phyloP scores from a whole-genome alignment of 1,284 basidiomycete species.

The Serendipita sp. region DNA sequence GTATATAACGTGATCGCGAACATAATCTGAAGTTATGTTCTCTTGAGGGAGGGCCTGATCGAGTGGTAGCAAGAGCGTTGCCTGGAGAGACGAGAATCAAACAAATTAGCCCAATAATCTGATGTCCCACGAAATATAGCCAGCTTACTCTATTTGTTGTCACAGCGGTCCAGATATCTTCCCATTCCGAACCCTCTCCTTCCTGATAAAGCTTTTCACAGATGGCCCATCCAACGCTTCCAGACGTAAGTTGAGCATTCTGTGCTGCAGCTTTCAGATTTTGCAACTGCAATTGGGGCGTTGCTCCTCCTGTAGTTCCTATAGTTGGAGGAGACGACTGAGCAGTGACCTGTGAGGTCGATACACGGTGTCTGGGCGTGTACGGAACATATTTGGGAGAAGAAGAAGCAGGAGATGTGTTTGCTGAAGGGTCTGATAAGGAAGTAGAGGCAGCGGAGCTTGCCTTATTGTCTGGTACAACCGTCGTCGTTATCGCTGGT shows the following conservation, averaged over 20 bases:
- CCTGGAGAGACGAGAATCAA: constrained; percentile 30
- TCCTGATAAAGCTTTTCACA: constrained; percentile 63
- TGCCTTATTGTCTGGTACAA: constrained; percentile 15
- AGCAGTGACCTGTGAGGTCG: constrained; percentile 28
- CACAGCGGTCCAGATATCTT: constrained; percentile 54
- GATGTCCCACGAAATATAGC: not conserved
- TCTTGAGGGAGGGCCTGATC: constrained; percentile 34
- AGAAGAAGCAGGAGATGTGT: constrained; percentile 4
- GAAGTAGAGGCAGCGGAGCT: constrained; percentile 17
- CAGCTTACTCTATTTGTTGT: constrained; percentile 50
- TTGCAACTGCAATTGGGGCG: constrained; percentile 59
- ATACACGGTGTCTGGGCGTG: constrained; percentile 34
- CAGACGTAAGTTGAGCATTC: constrained; percentile 52
- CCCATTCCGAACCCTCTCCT: constrained; percentile 55
- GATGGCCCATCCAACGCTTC: constrained; percentile 69
- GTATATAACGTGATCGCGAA: constrained; percentile 65
- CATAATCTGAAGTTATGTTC: constrained; percentile 53
- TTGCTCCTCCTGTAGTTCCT: constrained; percentile 34
- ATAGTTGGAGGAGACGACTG: constrained; percentile 22
- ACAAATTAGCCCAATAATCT: constrained; percentile 8
- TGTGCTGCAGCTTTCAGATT: constrained; percentile 72
- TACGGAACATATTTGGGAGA: constrained; percentile 37
- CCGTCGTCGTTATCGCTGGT: constrained; percentile 15
- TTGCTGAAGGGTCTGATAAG: constrained; percentile 22
- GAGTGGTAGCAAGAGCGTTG: constrained; percentile 61